Conservation (phyloP, 441 rosid genomes). For the Geranium incanum region DNA sequence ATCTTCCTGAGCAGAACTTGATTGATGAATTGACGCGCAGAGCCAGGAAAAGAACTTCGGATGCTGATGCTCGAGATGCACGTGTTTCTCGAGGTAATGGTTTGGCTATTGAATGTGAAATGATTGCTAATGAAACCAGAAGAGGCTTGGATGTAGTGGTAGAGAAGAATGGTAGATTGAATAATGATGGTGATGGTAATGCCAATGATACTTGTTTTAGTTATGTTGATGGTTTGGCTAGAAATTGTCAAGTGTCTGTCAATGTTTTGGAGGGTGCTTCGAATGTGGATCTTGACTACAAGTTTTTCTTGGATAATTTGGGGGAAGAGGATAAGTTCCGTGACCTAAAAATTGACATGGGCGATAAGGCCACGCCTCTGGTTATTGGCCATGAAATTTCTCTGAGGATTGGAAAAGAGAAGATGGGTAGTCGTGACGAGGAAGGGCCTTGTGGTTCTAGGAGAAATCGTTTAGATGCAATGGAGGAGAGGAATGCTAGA, state of each 20-base stretch:
- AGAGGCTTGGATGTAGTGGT: background rate
- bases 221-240: background rate
- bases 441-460: background rate
- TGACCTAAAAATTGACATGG: background rate
- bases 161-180: background rate
- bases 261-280: background rate
- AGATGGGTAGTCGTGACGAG: too few relatives aligned
- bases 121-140: background rate
- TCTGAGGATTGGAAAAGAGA: too few relatives aligned
- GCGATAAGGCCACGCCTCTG: background rate
- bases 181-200: background rate
- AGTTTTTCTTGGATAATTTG: background rate
- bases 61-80: background rate
- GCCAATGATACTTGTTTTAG: too few relatives aligned
- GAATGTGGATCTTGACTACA: background rate
- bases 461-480: background rate
- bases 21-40: background rate
- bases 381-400: background rate
- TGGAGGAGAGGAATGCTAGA: constrained; percentile 1
- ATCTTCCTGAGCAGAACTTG: background rate
- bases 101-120: background rate
- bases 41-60: background rate
- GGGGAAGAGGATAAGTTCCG: background rate
- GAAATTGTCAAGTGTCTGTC: background rate
- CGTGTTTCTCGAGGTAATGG: background rate